Base-by-base conservation (phyloP, 306 rosid genomes). In the Astragalus glycyphyllos region DNA sequence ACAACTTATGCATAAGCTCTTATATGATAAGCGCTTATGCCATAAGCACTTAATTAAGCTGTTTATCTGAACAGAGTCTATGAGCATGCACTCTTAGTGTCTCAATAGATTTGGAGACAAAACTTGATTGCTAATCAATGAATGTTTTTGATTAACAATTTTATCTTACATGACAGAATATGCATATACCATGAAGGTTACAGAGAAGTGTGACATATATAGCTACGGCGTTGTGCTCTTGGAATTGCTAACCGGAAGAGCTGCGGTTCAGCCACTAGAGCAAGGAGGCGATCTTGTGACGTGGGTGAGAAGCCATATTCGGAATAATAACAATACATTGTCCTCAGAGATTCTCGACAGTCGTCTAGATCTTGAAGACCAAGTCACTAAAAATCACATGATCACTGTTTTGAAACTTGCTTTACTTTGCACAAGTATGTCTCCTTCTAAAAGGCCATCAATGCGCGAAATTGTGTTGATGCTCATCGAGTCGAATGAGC, bases 131-230 rank as follows among this genome's bases (percentile, higher is more conserved):
- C 31, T 48, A 32, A 12, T 62, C 32, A 62, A 7, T 32, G 40
- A 64, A 15, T 72, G 57, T 62, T 62, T 54, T 7, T 71, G 20
- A 17, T 77, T 65, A 58, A 44, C 16, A 20, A 45, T 37, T 46
- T 73, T 10, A 47, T 62, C 70, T 15, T 61, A 15, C 41, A 13
- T 77, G 74, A 83, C 96, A 95, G 99, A 95, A 77, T 95, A 95
- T 84, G 99, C 99, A 31, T 95, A 89, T 69, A 89, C 99, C 54
- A 95, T 95, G 99, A 95, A 85, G 88, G 96, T 95, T 16, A 87
- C 96, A 12, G 99, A 95, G 73, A 95, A 95, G 76, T 91, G 99
- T 34, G 99, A 95, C 83, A 86, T 91, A 50, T 91, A 95, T 23
- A 95, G 99, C 71, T 95, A 87, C 11, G 99, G 99, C 5, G 99